These are phyloP conservation scores for Amanita jacksonii DNA, from an alignment of 768 basidiomycete genomes.

Conservation along the genomic window DNA sequence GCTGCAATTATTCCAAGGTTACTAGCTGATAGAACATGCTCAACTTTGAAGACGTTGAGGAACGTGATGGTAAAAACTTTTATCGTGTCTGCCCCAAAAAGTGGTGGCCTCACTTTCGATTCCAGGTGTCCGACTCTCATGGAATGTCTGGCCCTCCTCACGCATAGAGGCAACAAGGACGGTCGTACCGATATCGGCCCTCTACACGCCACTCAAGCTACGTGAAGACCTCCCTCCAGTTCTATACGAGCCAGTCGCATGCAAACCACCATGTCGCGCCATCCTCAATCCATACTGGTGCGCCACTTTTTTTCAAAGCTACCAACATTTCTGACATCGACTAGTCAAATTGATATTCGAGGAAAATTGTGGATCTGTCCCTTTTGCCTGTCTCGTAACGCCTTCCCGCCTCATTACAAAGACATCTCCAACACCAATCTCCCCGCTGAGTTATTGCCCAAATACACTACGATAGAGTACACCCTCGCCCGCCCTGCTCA, in stretches of 20 bases:
- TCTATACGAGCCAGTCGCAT: slow-evolving; percentile 96
- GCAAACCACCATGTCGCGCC: slow-evolving; percentile 95
- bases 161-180: slow-evolving; percentile 97
- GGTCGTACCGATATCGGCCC: slow-evolving; percentile 95
- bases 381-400: slow-evolving; percentile 93
- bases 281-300: slow-evolving; percentile 98
- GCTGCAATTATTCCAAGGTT: too few relatives aligned
- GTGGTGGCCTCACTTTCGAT: background rate
- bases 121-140: slow-evolving; percentile 86
- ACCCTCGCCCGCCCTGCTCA: slow-evolving; percentile 88
- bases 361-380: slow-evolving; percentile 99
- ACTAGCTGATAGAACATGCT: slow-evolving; percentile 51
- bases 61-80: slow-evolving; percentile 83
- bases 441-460: slow-evolving; percentile 90
- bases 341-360: slow-evolving; percentile 95
- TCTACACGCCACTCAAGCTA: slow-evolving; percentile 92
- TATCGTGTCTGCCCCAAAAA: background rate
- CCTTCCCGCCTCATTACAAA: slow-evolving; percentile 98
- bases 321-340: slow-evolving; percentile 10
- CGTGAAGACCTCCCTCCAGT: slow-evolving; percentile 93
- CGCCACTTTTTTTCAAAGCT: slow-evolving; percentile 16
- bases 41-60: slow-evolving; percentile 96
- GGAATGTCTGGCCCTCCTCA: slow-evolving; percentile 99
- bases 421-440: slow-evolving; percentile 96
- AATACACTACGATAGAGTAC: slow-evolving; percentile 99